Conservation (phyloP, 345 rosid genomes). For the Psidium friedrichsthalianum region DNA sequence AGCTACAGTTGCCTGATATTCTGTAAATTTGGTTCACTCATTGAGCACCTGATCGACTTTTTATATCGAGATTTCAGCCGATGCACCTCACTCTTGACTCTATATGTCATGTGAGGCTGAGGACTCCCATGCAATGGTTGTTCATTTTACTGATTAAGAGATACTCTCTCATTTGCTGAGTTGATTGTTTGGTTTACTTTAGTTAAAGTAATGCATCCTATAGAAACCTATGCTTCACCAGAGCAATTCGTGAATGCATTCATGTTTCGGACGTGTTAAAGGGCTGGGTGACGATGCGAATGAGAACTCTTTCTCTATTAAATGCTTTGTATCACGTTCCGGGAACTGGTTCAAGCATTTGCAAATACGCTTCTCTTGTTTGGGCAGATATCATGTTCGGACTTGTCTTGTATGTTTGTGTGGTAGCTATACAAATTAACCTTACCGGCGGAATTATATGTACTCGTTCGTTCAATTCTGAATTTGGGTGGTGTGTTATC, state of each 20-base stretch:
- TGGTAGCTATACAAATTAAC: no score
- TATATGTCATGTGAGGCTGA: background rate
- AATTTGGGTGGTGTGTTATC: background rate
- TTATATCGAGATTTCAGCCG: background rate
- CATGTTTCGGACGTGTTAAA: background rate
- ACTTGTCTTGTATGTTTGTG: no score
- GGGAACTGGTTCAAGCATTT: no score
- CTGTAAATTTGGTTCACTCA: background rate
- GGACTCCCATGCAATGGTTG: background rate
- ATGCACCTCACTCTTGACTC: background rate
- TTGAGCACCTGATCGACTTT: background rate
- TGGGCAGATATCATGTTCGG: no score
- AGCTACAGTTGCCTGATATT: background rate
- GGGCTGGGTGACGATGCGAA: background rate
- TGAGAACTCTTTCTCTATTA: background rate
- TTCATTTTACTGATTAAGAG: background rate
- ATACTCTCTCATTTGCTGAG: background rate
- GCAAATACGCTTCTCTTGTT: no score
- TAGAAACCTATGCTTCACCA: background rate
- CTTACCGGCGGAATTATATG: background rate
- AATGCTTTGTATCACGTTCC: background rate
- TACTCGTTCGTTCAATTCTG: background rate
- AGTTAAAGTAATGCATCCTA: background rate
- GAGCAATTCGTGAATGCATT: background rate
- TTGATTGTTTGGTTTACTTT: background rate